These are phyloP conservation scores for Barbarea vulgaris DNA, from an alignment of 345 rosid species.

Conservation along the genomic window DNA sequence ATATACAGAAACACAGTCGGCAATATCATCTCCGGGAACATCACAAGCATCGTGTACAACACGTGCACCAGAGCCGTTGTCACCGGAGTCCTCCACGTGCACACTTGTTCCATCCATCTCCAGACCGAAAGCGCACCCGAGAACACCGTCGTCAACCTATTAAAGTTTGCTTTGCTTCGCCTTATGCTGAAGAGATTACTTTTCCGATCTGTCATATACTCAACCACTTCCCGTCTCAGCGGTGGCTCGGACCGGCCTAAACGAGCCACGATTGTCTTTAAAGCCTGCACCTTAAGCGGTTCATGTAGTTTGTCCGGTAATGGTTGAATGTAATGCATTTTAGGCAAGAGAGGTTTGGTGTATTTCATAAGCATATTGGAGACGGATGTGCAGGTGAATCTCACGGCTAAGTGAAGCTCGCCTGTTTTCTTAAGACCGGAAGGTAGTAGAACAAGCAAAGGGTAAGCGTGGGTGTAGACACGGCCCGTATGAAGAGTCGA, in stretches of 20 bases:
- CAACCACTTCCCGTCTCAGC: slow-evolving; percentile 54
- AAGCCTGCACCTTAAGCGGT: slow-evolving; percentile 40
- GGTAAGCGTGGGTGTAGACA: slow-evolving; percentile 56
- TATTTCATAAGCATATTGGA: slow-evolving; percentile 46
- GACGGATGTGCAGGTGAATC: slow-evolving; percentile 49
- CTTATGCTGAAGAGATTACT: slow-evolving; percentile 53
- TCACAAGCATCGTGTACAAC: slow-evolving; percentile 41
- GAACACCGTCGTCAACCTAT: slow-evolving; percentile 45
- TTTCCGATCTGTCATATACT: slow-evolving; percentile 48
- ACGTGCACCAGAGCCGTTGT: slow-evolving; percentile 44
- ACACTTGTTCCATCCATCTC: slow-evolving; percentile 52
- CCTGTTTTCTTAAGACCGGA: slow-evolving; percentile 61
- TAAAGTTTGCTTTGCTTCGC: slow-evolving; percentile 56
- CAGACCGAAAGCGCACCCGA: slow-evolving; percentile 34
- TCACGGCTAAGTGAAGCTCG: slow-evolving; percentile 57
- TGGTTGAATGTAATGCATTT: slow-evolving; percentile 50
- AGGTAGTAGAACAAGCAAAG: slow-evolving; percentile 48
- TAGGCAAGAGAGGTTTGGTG: slow-evolving; percentile 55
- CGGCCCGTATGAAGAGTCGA: slow-evolving; percentile 55
- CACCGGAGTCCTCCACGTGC: slow-evolving; percentile 51
- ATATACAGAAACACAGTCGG: slow-evolving; percentile 52
- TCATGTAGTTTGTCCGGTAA: slow-evolving; percentile 43
- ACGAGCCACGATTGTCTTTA: slow-evolving; percentile 33
- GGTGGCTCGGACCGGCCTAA: slow-evolving; percentile 61
- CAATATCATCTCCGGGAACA: slow-evolving; percentile 46